phyloP scores from a whole-genome alignment of 73 alveolate species.

The Tetrahymena borealis region DNA sequence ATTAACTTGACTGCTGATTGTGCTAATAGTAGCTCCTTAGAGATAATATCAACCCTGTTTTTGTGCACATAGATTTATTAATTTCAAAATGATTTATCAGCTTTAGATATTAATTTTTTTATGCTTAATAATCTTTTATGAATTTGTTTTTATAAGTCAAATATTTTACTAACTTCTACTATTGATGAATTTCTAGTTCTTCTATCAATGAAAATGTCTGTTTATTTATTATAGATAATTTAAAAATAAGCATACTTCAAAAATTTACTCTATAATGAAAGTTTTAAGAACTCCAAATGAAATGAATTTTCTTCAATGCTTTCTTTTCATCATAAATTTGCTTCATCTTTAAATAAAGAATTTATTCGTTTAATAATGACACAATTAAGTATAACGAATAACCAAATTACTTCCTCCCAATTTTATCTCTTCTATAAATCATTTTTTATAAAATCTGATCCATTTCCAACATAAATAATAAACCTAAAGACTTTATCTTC shows the following conservation, averaged over 20 bases:
- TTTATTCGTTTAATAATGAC: no score
- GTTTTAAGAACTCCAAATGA: slow-evolving; percentile 52
- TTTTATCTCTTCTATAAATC: background rate
- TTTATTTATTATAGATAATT: slow-evolving; percentile 10
- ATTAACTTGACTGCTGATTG: slow-evolving; percentile 20
- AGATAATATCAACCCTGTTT: slow-evolving; percentile 47
- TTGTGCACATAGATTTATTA: slow-evolving; percentile 40
- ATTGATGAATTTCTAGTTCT: background rate
- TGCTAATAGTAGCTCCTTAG: slow-evolving; percentile 42
- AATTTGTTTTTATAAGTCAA: background rate
- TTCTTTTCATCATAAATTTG: slow-evolving; percentile 14
- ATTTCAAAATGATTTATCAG: slow-evolving; percentile 41
- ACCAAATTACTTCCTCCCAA: background rate
- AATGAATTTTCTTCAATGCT: slow-evolving; percentile 14
- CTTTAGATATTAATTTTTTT: slow-evolving; percentile 6
- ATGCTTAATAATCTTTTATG: background rate
- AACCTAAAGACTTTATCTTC: background rate
- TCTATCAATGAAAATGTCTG: background rate
- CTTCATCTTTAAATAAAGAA: background rate
- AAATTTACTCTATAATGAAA: slow-evolving; percentile 36
- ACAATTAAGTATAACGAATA: no score
- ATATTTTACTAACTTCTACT: background rate
- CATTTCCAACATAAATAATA: background rate
- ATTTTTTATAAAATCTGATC: background rate
- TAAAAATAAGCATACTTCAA: slow-evolving; percentile 8